phyloP scores from a whole-genome alignment of 768 basidiomycete genomes.

The Lyophyllum shimeji region DNA sequence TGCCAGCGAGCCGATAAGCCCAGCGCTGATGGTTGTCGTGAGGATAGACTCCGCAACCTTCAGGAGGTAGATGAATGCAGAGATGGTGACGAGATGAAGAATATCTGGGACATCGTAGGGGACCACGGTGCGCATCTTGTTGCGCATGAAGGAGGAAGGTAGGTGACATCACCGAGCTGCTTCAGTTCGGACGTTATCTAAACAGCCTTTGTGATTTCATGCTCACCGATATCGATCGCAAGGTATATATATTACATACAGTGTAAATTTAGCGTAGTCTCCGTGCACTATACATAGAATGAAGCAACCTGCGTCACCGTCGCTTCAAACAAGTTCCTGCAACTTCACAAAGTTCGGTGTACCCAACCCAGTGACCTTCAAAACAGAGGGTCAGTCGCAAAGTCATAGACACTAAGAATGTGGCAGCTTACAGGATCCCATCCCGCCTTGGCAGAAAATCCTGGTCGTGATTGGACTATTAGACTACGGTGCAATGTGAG shows the following conservation, averaged over 20 bases:
- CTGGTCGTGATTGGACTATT: constrained; percentile 13
- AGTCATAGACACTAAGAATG: neutral
- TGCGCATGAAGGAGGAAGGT: too few relatives aligned
- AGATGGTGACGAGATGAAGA: constrained; percentile 38
- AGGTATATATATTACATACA: too few relatives aligned
- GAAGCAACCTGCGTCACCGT: too few relatives aligned
- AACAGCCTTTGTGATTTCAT: too few relatives aligned
- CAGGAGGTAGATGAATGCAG: constrained; percentile 56
- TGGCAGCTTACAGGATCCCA: constrained; percentile 52
- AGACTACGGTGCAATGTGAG: neutral
- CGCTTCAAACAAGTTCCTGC: constrained; percentile 36
- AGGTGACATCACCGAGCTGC: too few relatives aligned
- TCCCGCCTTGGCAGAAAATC: constrained; percentile 42
- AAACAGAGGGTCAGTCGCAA: neutral
- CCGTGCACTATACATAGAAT: too few relatives aligned
- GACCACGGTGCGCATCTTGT: too few relatives aligned
- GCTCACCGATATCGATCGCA: too few relatives aligned
- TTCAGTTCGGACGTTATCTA: too few relatives aligned
- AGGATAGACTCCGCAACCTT: constrained; percentile 46
- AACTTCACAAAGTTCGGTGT: constrained; percentile 60
- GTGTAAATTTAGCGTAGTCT: too few relatives aligned
- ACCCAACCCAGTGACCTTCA: constrained; percentile 58
- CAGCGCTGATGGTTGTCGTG: constrained; percentile 39
- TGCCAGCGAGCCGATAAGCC: constrained; percentile 50
- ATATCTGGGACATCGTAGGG: too few relatives aligned